Evolutionary conservation across 495 filamentous ascomycete species (phyloP).

Genomic region (Clohesyomyces aquaticus): DNA sequence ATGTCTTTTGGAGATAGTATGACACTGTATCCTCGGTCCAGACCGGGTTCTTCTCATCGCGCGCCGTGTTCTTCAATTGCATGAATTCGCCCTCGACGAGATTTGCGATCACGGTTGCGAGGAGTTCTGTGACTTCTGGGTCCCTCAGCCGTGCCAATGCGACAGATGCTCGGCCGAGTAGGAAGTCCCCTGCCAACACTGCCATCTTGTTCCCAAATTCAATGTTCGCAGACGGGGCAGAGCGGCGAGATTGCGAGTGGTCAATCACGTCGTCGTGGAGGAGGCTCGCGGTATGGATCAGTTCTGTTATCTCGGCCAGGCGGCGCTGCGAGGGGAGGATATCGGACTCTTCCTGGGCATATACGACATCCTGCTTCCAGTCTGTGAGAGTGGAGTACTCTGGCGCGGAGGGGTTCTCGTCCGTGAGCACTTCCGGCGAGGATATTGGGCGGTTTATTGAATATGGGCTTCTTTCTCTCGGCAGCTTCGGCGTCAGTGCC

Average conservation of each 20-base stretch:
- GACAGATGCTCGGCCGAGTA: constrained; percentile 90
- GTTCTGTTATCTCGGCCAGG: constrained; percentile 92
- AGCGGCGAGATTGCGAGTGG: constrained; percentile 79
- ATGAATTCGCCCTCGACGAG: constrained; percentile 98
- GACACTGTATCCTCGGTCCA: constrained; percentile 85
- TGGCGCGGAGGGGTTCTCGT: constrained; percentile 69
- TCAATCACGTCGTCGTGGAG: constrained; percentile 99
- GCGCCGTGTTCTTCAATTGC: constrained; percentile 95
- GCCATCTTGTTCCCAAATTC: constrained; percentile 99
- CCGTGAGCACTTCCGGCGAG: constrained; percentile 71
- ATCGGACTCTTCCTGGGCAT: constrained; percentile 61
- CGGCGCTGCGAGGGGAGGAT: constrained; percentile 92
- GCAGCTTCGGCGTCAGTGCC: constrained; percentile 70
- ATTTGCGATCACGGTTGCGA: constrained; percentile 96
- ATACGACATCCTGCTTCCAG: constrained; percentile 54
- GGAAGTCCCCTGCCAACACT: constrained; percentile 91
- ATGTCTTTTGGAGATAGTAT: constrained; percentile 99
- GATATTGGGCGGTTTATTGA: constrained; percentile 78
- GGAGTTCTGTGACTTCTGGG: constrained; percentile 89
- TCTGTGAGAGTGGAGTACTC: constrained; percentile 51
- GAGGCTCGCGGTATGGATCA: constrained; percentile 95
- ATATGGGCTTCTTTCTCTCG: constrained; percentile 44
- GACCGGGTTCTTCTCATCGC: constrained; percentile 76
- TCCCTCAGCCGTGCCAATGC: constrained; percentile 87
- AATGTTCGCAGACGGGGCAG: constrained; percentile 83